Percentiles rank a stretch among this genome's conserved stretches.
phyloP scores from a whole-genome alignment of 306 rosid species.

The Cotoneaster glaucophyllus region DNA sequence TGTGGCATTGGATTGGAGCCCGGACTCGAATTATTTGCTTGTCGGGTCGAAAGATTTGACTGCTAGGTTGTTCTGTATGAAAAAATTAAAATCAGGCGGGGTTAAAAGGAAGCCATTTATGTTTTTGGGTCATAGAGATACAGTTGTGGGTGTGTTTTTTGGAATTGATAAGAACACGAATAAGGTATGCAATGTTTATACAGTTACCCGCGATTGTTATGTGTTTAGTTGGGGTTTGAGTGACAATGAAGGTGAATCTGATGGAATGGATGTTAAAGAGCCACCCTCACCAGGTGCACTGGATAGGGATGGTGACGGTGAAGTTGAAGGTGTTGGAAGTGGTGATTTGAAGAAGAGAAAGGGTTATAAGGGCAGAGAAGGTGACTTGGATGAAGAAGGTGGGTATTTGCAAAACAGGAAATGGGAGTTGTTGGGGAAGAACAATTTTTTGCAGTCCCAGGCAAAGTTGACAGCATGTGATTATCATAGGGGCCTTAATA shows the following conservation, averaged over 20 bases:
- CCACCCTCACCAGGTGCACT: conserved; percentile 61
- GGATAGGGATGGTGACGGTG: conserved; percentile 46
- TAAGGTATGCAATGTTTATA: conserved; percentile 57
- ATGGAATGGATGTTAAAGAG: conserved; percentile 32
- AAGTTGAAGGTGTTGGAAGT: conserved; percentile 27
- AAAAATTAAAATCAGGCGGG: conserved; percentile 25
- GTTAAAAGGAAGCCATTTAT: conserved; percentile 46
- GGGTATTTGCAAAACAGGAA: conserved; percentile 55
- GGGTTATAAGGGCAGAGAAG: conserved; percentile 22
- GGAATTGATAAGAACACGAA: conserved; percentile 54
- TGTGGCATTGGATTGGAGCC: conserved; percentile 72
- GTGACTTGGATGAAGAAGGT: conserved; percentile 28
- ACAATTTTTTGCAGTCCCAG: conserved; percentile 48
- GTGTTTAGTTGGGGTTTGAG: conserved; percentile 62
- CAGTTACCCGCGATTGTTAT: conserved; percentile 60
- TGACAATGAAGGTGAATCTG: conserved; percentile 12
- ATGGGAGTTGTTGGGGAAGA: conserved; percentile 82
- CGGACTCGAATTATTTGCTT: conserved; percentile 56
- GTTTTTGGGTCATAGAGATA: conserved; percentile 80
- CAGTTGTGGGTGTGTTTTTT: conserved; percentile 66
- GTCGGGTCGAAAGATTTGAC: conserved; percentile 83
- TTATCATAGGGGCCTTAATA: conserved; percentile 69
- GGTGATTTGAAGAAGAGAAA: conserved; percentile 56
- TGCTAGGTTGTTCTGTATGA: conserved; percentile 52
- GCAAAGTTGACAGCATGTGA: conserved; percentile 67